Evolutionary conservation across 2,329 filamentous ascomycete genomes (phyloP).

Genomic region (Trichoderma koningiopsis): DNA sequence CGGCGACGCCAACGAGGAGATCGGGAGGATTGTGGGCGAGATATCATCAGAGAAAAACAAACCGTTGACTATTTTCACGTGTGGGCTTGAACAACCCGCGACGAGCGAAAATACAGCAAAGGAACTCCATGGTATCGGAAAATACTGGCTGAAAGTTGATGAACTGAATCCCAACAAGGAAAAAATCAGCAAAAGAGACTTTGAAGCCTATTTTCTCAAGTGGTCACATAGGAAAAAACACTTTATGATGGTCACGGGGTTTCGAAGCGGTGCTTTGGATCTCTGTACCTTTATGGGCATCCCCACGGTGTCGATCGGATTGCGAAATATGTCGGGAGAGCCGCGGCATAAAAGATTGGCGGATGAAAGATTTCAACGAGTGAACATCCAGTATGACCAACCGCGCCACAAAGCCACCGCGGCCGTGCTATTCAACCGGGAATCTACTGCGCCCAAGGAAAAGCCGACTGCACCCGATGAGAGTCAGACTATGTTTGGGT

Average conservation of each 20-base stretch:
- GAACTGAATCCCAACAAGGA: rapidly evolving
- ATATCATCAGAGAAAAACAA: not conserved
- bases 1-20: not conserved
- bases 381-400: not conserved
- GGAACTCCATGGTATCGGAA: not conserved
- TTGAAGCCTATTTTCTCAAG: not conserved
- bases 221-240: not conserved
- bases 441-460: no score
- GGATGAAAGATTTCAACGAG: not conserved
- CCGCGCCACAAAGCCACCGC: not conserved
- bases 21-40: not conserved
- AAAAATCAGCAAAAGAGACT: not conserved
- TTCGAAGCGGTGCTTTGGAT: not conserved
- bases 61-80: not conserved
- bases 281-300: not conserved
- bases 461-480: no score
- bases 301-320: not conserved
- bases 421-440: no score
- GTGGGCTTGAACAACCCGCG: not conserved
- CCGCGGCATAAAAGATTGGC: not conserved
- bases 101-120: no score
- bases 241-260: not conserved
- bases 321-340: not conserved
- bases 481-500: not conserved
- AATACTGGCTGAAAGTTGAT: not conserved